Percentiles rank a stretch among this genome's conserved stretches.
Evolutionary conservation across 2,329 filamentous ascomycete species (phyloP).

Genomic region (Xylaria sp.): DNA sequence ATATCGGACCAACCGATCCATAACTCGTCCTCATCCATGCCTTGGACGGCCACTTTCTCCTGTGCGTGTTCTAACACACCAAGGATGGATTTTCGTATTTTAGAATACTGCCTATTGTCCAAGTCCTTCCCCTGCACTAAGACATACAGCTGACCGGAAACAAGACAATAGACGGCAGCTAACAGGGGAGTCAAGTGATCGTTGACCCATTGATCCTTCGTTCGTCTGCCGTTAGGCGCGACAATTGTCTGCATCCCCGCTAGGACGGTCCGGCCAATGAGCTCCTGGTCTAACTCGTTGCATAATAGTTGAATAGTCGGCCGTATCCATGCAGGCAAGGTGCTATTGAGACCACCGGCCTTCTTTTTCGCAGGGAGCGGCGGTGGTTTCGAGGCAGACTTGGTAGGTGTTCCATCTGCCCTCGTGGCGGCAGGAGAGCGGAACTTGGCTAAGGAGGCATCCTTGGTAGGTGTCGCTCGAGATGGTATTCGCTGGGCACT

Average conservation of each 20-base stretch:
- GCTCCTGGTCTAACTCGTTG: conserved; percentile 67
- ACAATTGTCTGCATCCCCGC: conserved; percentile 74
- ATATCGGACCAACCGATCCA: conserved; percentile 66
- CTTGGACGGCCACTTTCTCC: conserved; percentile 53
- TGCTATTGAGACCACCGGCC: conserved; percentile 43
- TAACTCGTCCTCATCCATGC: conserved; percentile 58
- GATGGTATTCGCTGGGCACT: conserved; percentile 53
- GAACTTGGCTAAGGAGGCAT: conserved; percentile 57
- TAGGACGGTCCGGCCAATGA: conserved; percentile 76
- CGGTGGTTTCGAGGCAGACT: conserved; percentile 53
- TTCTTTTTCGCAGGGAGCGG: conserved; percentile 49
- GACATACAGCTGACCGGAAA: conserved; percentile 61
- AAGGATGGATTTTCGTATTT: conserved; percentile 60
- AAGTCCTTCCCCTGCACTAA: conserved; percentile 54
- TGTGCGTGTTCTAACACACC: conserved; percentile 56
- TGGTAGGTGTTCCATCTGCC: conserved; percentile 56
- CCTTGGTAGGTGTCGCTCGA: conserved; percentile 60
- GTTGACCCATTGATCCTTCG: conserved; percentile 62
- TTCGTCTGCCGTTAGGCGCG: conserved; percentile 56
- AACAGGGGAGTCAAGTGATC: conserved; percentile 65
- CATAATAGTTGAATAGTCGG: conserved; percentile 75
- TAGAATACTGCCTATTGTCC: conserved; percentile 59
- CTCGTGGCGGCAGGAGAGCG: conserved; percentile 56
- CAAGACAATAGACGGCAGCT: conserved; percentile 70
- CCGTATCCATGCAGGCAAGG: conserved; percentile 74